phyloP scores from a whole-genome alignment of 768 basidiomycete species.

The Mycena metata region DNA sequence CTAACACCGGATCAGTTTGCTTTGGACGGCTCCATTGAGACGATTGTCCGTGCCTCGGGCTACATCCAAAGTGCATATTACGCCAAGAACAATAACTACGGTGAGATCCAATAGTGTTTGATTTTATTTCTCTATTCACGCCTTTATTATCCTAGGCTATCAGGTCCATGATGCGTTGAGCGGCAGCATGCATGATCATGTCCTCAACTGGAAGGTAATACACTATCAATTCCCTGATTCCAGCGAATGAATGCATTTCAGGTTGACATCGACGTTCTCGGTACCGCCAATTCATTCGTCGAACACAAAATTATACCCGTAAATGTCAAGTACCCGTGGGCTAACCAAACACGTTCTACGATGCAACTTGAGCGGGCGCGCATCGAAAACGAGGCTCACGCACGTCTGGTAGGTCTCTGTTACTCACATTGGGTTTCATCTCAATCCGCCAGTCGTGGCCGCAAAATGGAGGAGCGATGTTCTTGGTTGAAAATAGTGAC shows the following conservation, averaged over 20 bases:
- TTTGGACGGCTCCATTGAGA: slow-evolving; percentile 68
- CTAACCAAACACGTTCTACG: slow-evolving; percentile 49
- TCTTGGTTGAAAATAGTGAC: slow-evolving; percentile 59
- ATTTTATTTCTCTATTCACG: not conserved
- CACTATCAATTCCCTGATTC: not conserved
- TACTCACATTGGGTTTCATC: not conserved
- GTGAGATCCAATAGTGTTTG: slow-evolving; percentile 42
- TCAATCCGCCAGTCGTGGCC: slow-evolving; percentile 45
- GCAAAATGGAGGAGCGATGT: slow-evolving; percentile 60
- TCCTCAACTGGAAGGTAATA: slow-evolving; percentile 62
- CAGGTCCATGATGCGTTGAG: slow-evolving; percentile 38
- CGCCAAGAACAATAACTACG: slow-evolving; percentile 58
- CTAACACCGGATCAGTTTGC: slow-evolving; percentile 48
- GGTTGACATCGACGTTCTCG: slow-evolving; percentile 68
- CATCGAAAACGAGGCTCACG: slow-evolving; percentile 59
- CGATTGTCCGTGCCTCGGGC: slow-evolving; percentile 65
- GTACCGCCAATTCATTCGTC: slow-evolving; percentile 64
- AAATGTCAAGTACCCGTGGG: slow-evolving; percentile 60
- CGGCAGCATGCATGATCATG: slow-evolving; percentile 68
- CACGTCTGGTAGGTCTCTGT: slow-evolving; percentile 49
- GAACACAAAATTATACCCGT: slow-evolving; percentile 59
- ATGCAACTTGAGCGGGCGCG: slow-evolving; percentile 53
- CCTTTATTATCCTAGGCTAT: slow-evolving; percentile 25
- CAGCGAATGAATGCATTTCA: slow-evolving; percentile 26
- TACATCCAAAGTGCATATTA: slow-evolving; percentile 69